Evolutionary conservation across 306 rosid species (phyloP).

Genomic region (Nissolia schottii): DNA sequence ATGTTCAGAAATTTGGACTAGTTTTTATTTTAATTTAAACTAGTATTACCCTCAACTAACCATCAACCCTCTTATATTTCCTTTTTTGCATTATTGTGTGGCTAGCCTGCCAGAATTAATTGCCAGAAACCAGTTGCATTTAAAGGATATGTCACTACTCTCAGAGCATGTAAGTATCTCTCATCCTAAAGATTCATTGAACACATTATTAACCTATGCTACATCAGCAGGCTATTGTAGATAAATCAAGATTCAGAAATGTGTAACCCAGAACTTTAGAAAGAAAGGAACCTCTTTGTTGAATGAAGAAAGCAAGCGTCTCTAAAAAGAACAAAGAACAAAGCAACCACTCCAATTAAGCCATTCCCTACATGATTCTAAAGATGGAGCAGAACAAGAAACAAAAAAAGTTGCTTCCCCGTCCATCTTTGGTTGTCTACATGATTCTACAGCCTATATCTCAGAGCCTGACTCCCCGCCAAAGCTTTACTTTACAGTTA

Average conservation of each 20-base stretch:
- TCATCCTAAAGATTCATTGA: no score
- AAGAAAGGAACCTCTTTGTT: conserved; percentile 4
- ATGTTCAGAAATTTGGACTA: neutral
- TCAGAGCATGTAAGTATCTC: no score
- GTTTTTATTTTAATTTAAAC: neutral
- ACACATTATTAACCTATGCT: neutral
- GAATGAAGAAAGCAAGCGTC: conserved; percentile 4
- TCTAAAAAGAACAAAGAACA: conserved; percentile 25
- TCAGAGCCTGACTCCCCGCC: conserved; percentile 12
- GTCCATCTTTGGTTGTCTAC: conserved; percentile 24
- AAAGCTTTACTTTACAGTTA: conserved; percentile 57
- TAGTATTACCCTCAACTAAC: neutral
- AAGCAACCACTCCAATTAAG: conserved; percentile 25
- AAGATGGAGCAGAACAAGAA: conserved; percentile 15
- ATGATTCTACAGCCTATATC: conserved; percentile 33
- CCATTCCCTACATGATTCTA: neutral
- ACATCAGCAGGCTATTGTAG: neutral
- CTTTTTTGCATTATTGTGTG: neutral
- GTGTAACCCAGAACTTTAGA: neutral
- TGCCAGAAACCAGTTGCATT: no score
- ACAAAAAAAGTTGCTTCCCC: conserved; percentile 25
- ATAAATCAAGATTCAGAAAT: neutral
- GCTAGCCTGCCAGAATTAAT: no score
- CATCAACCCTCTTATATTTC: neutral
- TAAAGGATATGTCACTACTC: no score